Base-by-base conservation (phyloP, 768 basidiomycete species). In the Peribolospora baueri region DNA sequence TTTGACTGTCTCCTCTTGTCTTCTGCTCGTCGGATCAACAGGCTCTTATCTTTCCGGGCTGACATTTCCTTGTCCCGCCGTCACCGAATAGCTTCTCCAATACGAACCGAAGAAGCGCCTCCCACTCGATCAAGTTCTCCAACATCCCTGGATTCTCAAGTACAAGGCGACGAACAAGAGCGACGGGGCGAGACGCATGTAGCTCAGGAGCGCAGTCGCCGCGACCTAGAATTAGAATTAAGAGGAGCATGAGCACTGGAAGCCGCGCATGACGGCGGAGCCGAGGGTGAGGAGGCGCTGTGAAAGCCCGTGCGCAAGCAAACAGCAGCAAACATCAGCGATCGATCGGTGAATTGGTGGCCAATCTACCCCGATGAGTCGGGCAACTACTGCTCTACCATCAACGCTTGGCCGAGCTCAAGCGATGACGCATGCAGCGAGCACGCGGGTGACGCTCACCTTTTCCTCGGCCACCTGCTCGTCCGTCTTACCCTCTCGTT, bases 121-220 rank as follows among this genome's bases (percentile, higher is more conserved):
- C 11, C 71, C 86, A 0, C 72, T 93, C 37, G 65, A 69, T 0
- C 79, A 86, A 11, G 88, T 86, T 40, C 71, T 79, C 38, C 71
- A 71, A 3, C 88, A 91, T 63, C 85, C 86, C 7, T 95, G 90
- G 86, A 81, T 95, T 57, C 65, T 66, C 53, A 69, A 68, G 61
- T 65, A 68, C 56, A 56, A 57, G 53, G 25, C 25, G 25, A 25
- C 25, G 25, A 25, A 25, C 25, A 25, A 25, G 25, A 25, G 25
- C 25, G 25, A 25, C 25, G 25, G 25, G 25, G 25, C 25, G 25
- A 25, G 25, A 25, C 25, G 25, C 25, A 25, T 25, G 25, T 25
- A 25, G 25, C 25, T 25, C 25, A 25, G 25, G 25, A 25, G 25
- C 25, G 25, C 25, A 25, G 25, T 25, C 25, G 25, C 25, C 2